Evolutionary conservation across 2,329 filamentous ascomycete species (phyloP), one percentile per base, ranked within the genome.

Genomic region (Orbilia javanica): DNA sequence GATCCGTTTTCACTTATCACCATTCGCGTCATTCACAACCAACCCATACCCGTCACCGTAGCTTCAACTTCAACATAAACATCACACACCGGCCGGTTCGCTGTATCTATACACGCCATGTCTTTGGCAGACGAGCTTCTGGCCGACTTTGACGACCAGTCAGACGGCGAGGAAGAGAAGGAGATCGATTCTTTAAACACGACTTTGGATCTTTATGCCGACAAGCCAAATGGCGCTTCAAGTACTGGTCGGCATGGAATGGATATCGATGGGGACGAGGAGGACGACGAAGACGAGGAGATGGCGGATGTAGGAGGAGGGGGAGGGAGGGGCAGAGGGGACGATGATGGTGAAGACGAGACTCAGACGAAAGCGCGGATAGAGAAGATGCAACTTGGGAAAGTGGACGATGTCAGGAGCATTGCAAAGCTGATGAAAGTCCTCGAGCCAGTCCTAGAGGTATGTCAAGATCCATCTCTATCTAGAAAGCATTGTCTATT

Each of bases 111-210:
- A 50, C 83, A 27, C 18, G 96, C 97, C 15, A 96, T 97, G 94
- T 93, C 95, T 52, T 88, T 96, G 80, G 95, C 93, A 79, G 94
- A 98, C 82, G 95, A 98, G 84, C 89, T 99, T 10, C 88, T 98
- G 81, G 93, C 96, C 82, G 93, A 97, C 83, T 96, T 97, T 80
- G 93, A 94, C 82, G 93, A 96, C 83, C 93, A 90, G 64, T 93
- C 93, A 65, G 93, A 96, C 81, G 89, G 88, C 42, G 91, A 91
- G 79, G 89, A 89, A 39, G 86, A 89, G 34, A 86, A 88, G 55
- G 86, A 88, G 72, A 82, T 85, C 29, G 81, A 80, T 85, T 87
- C 80, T 81, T 83, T 39, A 81, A 85, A 75, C 84, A 86, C 46
- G 84, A 85, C 64, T 84, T 85, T 31, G 83, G 85, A 18, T 83